phyloP scores from a whole-genome alignment of 192 early-diverging fungal species.

The Coemansia sp. region DNA sequence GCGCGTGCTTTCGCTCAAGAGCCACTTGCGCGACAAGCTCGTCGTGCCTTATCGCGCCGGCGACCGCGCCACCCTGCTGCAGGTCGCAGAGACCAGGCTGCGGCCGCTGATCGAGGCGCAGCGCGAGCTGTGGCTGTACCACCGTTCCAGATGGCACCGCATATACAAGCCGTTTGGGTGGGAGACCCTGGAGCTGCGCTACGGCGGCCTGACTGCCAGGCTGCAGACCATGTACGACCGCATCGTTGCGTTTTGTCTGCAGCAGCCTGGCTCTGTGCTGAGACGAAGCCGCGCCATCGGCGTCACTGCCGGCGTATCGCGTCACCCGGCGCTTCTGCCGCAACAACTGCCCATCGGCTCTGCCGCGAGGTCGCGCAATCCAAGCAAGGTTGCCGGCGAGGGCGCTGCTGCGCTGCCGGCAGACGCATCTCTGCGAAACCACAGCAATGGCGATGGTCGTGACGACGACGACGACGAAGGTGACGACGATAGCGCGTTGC shows the following conservation, averaged over 20 bases:
- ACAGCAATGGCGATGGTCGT: no score
- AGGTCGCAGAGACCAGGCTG: slow-evolving; percentile 58
- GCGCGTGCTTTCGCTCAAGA: slow-evolving; percentile 65
- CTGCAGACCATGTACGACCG: slow-evolving; percentile 67
- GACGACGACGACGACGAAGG: no score
- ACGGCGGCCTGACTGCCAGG: slow-evolving; percentile 69
- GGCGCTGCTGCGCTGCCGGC: no score
- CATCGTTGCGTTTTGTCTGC: slow-evolving; percentile 56
- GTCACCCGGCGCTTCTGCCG: slow-evolving; percentile 36
- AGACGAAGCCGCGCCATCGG: slow-evolving; percentile 48
- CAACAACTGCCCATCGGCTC: background rate
- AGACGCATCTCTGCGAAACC: no score
- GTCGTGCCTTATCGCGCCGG: slow-evolving; percentile 59
- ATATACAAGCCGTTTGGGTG: slow-evolving; percentile 84
- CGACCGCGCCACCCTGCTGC: slow-evolving; percentile 55
- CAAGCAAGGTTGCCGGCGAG: slow-evolving; percentile 16
- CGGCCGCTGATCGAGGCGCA: slow-evolving; percentile 60
- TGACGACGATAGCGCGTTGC: background rate
- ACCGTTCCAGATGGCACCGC: slow-evolving; percentile 72
- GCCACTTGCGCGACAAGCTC: slow-evolving; percentile 63
- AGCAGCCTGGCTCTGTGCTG: slow-evolving; percentile 18
- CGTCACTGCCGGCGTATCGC: slow-evolving; percentile 42
- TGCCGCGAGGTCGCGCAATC: slow-evolving; percentile 20
- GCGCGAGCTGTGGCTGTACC: slow-evolving; percentile 75
- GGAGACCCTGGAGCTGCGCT: slow-evolving; percentile 79